Conservation (phyloP, 768 basidiomycete species). For the Phanerochaete sordida region DNA sequence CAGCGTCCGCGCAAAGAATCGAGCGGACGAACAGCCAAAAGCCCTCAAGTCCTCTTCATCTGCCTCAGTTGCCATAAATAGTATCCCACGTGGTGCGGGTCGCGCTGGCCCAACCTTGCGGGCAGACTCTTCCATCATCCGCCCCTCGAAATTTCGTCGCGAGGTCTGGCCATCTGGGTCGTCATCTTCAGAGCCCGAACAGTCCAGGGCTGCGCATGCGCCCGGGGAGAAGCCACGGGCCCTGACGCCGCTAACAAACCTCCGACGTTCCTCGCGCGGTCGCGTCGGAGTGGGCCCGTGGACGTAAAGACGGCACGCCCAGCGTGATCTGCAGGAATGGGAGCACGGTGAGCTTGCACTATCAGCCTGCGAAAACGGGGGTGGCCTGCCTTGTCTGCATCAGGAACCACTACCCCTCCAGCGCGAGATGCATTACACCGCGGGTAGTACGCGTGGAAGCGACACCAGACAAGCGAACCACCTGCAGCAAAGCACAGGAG, state of each 20-base stretch:
- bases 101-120: neutral
- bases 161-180: neutral
- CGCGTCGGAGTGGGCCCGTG: neutral
- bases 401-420: neutral
- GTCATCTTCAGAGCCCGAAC: too few relatives aligned
- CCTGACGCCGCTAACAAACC: neutral
- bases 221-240: neutral
- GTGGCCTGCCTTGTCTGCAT: neutral
- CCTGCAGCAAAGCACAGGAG: neutral
- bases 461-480: neutral
- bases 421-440: neutral
- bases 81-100: constrained; percentile 12
- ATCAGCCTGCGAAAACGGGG: neutral
- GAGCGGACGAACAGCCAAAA: constrained; percentile 29
- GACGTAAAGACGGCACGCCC: too few relatives aligned
- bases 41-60: constrained; percentile 18
- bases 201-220: neutral
- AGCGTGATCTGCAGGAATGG: neutral
- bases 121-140: neutral
- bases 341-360: neutral
- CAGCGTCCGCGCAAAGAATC: constrained; percentile 7
- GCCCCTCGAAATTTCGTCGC: neutral
- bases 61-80: neutral
- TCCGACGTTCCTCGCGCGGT: neutral
- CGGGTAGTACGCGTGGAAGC: neutral